These are phyloP conservation scores for Trebouxia sp. DNA, from an alignment of 139 green algal genomes.

Conservation along the genomic window DNA sequence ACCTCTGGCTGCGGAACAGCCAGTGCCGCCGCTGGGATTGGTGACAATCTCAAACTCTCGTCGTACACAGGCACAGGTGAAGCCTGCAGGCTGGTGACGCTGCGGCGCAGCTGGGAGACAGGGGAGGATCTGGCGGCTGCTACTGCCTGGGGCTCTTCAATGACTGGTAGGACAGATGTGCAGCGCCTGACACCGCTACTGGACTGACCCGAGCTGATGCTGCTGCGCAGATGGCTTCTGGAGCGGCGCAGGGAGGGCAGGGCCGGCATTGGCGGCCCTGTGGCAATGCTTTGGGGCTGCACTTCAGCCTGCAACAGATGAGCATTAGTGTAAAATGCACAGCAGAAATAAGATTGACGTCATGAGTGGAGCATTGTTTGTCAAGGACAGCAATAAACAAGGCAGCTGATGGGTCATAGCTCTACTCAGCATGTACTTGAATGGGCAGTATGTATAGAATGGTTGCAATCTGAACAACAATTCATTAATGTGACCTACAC, in stretches of 20 bases:
- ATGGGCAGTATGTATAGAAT: too few species aligned
- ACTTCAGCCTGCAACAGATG: not conserved
- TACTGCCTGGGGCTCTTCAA: not conserved
- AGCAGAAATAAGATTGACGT: too few species aligned
- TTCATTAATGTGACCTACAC: too few species aligned
- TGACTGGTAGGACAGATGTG: not conserved
- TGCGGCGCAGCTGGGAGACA: conserved; percentile 16
- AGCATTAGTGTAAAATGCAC: too few species aligned
- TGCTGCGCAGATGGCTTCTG: not conserved
- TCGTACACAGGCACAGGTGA: conserved; percentile 1
- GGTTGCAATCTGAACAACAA: too few species aligned
- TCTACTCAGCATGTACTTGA: too few species aligned
- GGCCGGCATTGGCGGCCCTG: not conserved
- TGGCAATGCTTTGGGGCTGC: not conserved
- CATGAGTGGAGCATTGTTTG: too few species aligned
- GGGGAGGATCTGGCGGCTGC: not conserved
- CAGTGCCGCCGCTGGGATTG: not conserved
- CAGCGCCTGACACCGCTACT: conserved; percentile 9
- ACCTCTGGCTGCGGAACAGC: too few species aligned
- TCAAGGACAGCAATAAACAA: too few species aligned
- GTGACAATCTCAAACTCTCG: not conserved
- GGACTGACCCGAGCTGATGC: not conserved
- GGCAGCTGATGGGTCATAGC: too few species aligned
- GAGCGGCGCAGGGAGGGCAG: not conserved
- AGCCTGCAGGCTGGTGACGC: not conserved